Evolutionary conservation across 2,329 filamentous ascomycete species (phyloP), one percentile per base, ranked within the genome.

Genomic region (Fusarium virguliforme): DNA sequence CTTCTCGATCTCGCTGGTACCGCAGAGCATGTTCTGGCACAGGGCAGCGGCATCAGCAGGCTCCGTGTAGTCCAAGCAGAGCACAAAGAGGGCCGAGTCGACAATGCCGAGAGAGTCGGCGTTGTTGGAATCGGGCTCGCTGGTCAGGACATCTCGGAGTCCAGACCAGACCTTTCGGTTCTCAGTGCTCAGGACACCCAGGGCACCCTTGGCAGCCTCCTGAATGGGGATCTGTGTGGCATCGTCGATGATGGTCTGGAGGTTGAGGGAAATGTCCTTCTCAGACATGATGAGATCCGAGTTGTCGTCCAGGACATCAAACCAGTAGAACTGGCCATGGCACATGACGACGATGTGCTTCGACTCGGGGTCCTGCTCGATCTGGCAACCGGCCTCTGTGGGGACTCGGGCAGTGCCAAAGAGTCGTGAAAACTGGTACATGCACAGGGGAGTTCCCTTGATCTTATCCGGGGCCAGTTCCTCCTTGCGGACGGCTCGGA

Each of bases 1-100:
- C 78, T 92, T 93, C 76, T 97, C 93, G 12, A 98, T 91, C 77
- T 96, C 91, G 74, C 92, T 97, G 0, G 94, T 97, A 48, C 96
- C 96, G 77, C 96, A 98, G 12, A 99, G 92, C 95, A 99, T 98
- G 81, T 98, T 99, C 79, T 94, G 94, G 81, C 95, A 98, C n/a
- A 98, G 88, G 34, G 94, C 92, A 0, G 94, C 91, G 1, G 91
- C 92, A 51, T 89, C 94, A 1, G 87, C 83, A 0, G 96, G 95
- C 79, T 97, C 95, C 0, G 94, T 94, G 76, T 97, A 96, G 81
- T 99, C 96, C 5, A 99, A 85, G 74, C 95, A 98, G 3, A 99
- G 86, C 18, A 97, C 89, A 77, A 98, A 99, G 0, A 99, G 86
- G 1, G 96, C 94, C 2, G 94, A 95, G 80, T 99, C 96, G 51